Base-by-base conservation (phyloP, 768 basidiomycete species). In the Galerina sulciceps region DNA sequence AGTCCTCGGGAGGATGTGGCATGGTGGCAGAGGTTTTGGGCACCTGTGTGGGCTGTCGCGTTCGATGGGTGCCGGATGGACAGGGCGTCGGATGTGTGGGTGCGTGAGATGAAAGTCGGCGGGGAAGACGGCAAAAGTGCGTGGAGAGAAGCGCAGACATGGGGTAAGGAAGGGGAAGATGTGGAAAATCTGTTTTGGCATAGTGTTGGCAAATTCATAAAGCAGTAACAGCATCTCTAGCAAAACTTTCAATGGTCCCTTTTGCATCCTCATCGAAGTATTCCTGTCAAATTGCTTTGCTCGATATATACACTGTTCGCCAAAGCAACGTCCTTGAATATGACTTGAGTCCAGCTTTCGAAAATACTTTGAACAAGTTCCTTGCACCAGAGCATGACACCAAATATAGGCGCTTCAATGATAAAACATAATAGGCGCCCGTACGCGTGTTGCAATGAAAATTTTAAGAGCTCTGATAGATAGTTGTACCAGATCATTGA, bases 21-120 rank as follows among this genome's bases (percentile, higher is more conserved):
- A 8, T 83, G 85, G 83, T 91, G 89, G 89, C 91, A 93, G 70
- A 60, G 76, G 0, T 79, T 89, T 48, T 91, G 89, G 90, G 79
- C 87, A 1, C 90, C 90, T 0, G 5, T 91, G 4, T 93, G 91
- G 91, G 66, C 67, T 5, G 40, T 77, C 0, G 71, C 74, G 1
- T 85, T 88, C 54, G 88, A 85, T 63, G 89, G 90, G 13, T 91
- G 90, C 64, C 74, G 74, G 58, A 64, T 91, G 41, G 87, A 89
- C 61, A 75, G 85, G 6, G 83, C 85, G 10, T 81, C 82, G 2
- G 79, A 83, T 67, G 11, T 80, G 0, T 84, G 79, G 76, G 63
- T 86, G 10, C 71, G 78, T 37, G 66, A 71, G 17, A 55, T 80
- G 57, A 61, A 66, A 36, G 60, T 66, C n/a, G 67, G 62, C 2